Base-by-base conservation (phyloP, 768 basidiomycete species). In the Kwoniella sp. region DNA sequence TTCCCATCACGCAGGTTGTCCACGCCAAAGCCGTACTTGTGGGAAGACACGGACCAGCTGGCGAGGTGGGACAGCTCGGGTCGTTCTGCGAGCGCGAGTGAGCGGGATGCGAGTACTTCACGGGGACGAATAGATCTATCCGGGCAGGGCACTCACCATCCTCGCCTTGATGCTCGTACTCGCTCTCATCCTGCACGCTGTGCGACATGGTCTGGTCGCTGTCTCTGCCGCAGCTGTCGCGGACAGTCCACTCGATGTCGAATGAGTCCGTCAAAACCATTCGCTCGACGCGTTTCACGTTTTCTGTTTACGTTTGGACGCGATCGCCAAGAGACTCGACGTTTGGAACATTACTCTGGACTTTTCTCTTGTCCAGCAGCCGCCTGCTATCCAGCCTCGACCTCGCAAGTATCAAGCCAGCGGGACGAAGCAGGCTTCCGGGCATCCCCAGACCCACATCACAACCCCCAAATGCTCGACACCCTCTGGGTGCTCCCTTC, bases 11-110 rank as follows among this genome's bases (percentile, higher is more conserved):
- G 80, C 37, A 98, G 78, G 73, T 91, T 91, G 69, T 95, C 90
- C 32, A 89, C 84, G 7, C 93, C 91, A 71, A 92, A 96, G 0
- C 92, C 92, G 57, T 92, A 95, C 73, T 99, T 99, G 76, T 82
- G 89, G 0, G 88, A 91, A 11, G 92, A 96, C 3, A 98, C 93
- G 10, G 89, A 86, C 95, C 93, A 99, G 63, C 86, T 86, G 37
- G 88, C 95, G 28, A 88, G 81, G 36, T 82, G 79, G 8, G 90
- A 90, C 46, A 99, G 55, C 48, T 78, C 77, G 31, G 71, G 69
- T 40, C 65, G 56, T 14, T 63, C 66, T 39, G 36, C 25, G 44
- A 37, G 32, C 25, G n/a, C 14, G n/a, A n/a, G n/a, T n/a, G n/a
- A n/a, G n/a, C n/a, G 43, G 29, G 31, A 15, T 32, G 29, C n/a